Base-by-base conservation (phyloP, 2,329 filamentous ascomycete genomes). In the Xylaria hypoxylon region DNA sequence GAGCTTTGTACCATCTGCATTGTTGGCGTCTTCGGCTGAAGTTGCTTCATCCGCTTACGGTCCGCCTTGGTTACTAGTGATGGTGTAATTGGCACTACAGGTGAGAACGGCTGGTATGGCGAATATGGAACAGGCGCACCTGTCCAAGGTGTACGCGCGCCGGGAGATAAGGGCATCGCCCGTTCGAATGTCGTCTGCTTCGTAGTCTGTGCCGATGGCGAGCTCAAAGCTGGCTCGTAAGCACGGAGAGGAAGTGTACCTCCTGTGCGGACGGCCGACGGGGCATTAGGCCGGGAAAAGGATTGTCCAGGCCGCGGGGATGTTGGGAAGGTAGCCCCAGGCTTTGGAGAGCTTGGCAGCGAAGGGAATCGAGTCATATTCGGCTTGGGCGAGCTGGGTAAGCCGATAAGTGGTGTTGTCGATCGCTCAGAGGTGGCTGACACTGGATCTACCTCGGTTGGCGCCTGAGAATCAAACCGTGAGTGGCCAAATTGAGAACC, bases 71-170 rank as follows among this genome's bases (percentile, higher is more conserved):
- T 92, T 17, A 92, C 88, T 52, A 95, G 80, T 22, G 87, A 88
- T n/a, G 92, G 91, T 33, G 92, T 94, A 55, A 94, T 87, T 1
- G 92, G 92, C 57, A 93, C 85, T 53, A 92, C 83, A 1, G 92
- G 91, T 6, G 90, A 91, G 76, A 90, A 92, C 0, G 92, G 92
- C 81, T 94, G 92, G 72, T 94, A 95, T 0, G 92, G 91, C 62
- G 87, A 89, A 78, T 94, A 94, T 1, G 92, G 92, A 24, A 89
- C 86, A 1, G 87, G 84, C 24, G 82, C 84, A 4, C 86, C 87
- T 1, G 85, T 88, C 76, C 82, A 86, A 0, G 91, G 92, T 2
- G 88, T 90, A 51, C 85, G 86, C 26, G 87, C 82, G 0, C 85
- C 87, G 0, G 79, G 79, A 2, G 89, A 88, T 2, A 87, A 87